Base-by-base conservation (phyloP, 805 yeast species). In the Candida michaelii region DNA sequence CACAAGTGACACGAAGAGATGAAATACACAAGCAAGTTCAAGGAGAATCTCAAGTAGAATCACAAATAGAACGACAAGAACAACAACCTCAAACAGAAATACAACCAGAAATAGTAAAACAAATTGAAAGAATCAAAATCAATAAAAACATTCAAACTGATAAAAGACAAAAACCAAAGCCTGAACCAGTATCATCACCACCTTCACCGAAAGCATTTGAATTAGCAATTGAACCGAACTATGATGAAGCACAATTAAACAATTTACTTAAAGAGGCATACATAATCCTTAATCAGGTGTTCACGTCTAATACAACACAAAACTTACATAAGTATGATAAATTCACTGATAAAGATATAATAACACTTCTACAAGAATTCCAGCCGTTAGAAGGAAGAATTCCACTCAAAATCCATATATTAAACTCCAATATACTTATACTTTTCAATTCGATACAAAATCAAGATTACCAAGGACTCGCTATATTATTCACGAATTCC, bases 401-500 rank as follows among this genome's bases (percentile, higher is more conserved):
- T 9, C 46, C 46, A 5, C 12, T 38, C 8, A 12, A 21, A 14
- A 43, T 38, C 8, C 34, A 38, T 10, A 27, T 31, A 3, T 12
- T 21, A 2, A 35, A 23, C 17, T 39, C 37, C 36, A 27, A 27
- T 17, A 27, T 41, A 4, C 24, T 30, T 14, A 19, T 41, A 13
- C 25, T 30, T 33, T 43, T 39, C 15, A 39, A 30, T 29, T 5
- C 25, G 2, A 8, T 24, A 2, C 13, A 33, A 10, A 8, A 6
- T 10, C 43, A 42, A 7, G 47, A 46, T 6, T 48, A 50, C 13
- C 53, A 55, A 7, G 69, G 69, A 1, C 42, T 59, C 17, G 62
- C 62, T 1, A 53, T 63, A 10, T 40, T 69, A 15, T 76, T 73
- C 65, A 69, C 66, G 44, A 47, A 49, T 5, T 42, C 44, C 12